Evolutionary conservation across 2,329 filamentous ascomycete genomes (phyloP).

Genomic region (Xylariaceae sp.): DNA sequence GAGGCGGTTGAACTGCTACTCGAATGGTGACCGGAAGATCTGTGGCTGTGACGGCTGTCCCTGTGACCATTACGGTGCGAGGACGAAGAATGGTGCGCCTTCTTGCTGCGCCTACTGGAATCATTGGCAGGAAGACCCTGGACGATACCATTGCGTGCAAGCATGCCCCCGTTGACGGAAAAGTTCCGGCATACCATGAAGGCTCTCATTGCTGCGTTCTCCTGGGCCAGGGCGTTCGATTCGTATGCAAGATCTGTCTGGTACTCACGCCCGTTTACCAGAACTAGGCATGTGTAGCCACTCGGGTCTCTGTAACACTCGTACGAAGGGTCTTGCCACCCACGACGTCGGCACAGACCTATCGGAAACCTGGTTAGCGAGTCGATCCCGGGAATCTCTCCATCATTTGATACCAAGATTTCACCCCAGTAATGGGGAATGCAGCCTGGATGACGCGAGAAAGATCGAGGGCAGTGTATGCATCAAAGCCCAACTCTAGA

Average conservation of each 20-base stretch:
- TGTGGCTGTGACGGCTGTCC: constrained; percentile 41
- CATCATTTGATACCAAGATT: constrained; percentile 23
- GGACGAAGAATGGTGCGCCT: constrained; percentile 49
- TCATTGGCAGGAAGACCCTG: constrained; percentile 61
- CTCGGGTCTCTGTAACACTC: constrained; percentile 71
- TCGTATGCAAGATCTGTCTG: constrained; percentile 85
- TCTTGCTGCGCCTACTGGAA: constrained; percentile 52
- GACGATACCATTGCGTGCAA: constrained; percentile 66
- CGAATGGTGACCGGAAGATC: constrained; percentile 52
- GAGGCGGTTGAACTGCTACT: constrained; percentile 63
- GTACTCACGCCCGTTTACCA: constrained; percentile 96
- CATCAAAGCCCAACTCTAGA: constrained; percentile 33
- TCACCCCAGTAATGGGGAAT: constrained; percentile 21
- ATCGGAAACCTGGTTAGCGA: constrained; percentile 33
- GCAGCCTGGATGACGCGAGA: constrained; percentile 31
- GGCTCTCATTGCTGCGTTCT: constrained; percentile 91
- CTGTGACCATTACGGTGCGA: constrained; percentile 37
- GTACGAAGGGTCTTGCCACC: constrained; percentile 89
- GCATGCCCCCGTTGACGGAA: constrained; percentile 93
- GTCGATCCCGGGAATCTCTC: constrained; percentile 26
- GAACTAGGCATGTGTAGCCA: constrained; percentile 85
- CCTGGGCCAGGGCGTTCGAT: constrained; percentile 78
- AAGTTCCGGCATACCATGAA: constrained; percentile 99
- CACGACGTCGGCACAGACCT: constrained; percentile 93
- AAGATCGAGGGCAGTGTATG: constrained; percentile 30